A percentile compares a stretch with the other conserved stretches of the same genome.
Conservation (phyloP, 2,329 filamentous ascomycete genomes). For the Xylogone sp. region DNA sequence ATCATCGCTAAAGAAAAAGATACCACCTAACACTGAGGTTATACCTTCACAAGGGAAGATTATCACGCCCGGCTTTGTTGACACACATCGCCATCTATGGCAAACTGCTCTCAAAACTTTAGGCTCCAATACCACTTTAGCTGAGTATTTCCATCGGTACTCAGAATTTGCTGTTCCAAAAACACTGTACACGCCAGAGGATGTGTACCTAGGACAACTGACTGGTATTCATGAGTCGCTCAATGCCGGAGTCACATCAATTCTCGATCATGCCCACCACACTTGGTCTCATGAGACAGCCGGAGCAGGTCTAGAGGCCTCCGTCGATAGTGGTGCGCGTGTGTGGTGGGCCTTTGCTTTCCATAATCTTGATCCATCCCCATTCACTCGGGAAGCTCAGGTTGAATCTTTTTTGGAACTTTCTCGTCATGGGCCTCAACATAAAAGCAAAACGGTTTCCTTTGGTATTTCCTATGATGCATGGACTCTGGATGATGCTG, state of each 20-base stretch:
- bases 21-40: conserved; percentile 12
- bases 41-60: conserved; percentile 32
- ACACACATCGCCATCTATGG: conserved; percentile 28
- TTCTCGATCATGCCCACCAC: conserved; percentile 32
- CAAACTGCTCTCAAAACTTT: conserved; percentile 31
- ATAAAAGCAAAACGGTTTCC: background rate
- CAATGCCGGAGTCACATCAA: conserved; percentile 36
- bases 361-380: conserved; percentile 19
- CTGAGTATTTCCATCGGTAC: conserved; percentile 40
- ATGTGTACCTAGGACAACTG: conserved; percentile 41
- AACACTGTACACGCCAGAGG: conserved; percentile 31
- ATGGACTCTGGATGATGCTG: conserved; percentile 25
- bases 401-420: background rate
- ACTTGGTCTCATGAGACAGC: conserved; percentile 26
- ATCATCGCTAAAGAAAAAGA: conserved; percentile 13
- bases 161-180: conserved; percentile 28
- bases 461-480: conserved; percentile 40
- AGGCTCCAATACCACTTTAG: conserved; percentile 32
- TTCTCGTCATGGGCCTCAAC: background rate
- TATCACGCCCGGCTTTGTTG: conserved; percentile 31
- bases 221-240: conserved; percentile 34
- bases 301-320: conserved; percentile 41
- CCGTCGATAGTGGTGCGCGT: conserved; percentile 43
- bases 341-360: conserved; percentile 45
- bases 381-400: background rate